Evolutionary conservation across 1,139 yeast species (phyloP).

Genomic region (Magnusiomyces tetraspermus): DNA sequence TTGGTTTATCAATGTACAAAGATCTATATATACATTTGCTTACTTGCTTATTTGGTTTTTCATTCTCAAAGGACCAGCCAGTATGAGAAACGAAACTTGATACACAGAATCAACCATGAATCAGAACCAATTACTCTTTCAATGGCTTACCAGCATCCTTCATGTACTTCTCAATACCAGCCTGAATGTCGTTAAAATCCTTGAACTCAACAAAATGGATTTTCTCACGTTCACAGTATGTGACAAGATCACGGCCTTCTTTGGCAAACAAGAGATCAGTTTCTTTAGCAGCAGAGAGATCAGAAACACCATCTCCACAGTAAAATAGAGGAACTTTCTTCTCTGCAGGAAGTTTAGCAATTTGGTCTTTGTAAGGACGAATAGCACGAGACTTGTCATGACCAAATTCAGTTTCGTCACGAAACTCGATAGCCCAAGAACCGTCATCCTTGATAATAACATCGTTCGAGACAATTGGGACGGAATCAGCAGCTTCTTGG

Average conservation of each 20-base stretch:
- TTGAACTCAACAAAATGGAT: slow-evolving; percentile 82
- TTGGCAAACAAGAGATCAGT: slow-evolving; percentile 90
- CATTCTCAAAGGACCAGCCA: neutral
- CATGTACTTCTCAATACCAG: slow-evolving; percentile 41
- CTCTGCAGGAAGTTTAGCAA: slow-evolving; percentile 24
- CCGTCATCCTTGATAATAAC: slow-evolving; percentile 47
- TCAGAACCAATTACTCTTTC: neutral
- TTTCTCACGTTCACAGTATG: slow-evolving; percentile 66
- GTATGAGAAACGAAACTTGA: no score
- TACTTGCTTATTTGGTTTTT: no score
- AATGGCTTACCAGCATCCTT: slow-evolving; percentile 26
- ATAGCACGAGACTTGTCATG: slow-evolving; percentile 89
- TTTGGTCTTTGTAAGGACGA: slow-evolving; percentile 45
- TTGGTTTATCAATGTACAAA: no score
- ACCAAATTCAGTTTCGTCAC: slow-evolving; percentile 81
- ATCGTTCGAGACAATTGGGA: slow-evolving; percentile 76
- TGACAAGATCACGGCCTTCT: slow-evolving; percentile 80
- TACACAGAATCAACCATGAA: no score
- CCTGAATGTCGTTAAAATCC: slow-evolving; percentile 62
- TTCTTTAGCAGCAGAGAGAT: slow-evolving; percentile 88
- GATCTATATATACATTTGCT: no score
- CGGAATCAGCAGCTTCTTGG: slow-evolving; percentile 56
- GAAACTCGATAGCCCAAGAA: slow-evolving; percentile 75
- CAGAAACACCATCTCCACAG: slow-evolving; percentile 97
- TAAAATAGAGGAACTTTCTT: slow-evolving; percentile 59